Evolutionary conservation across 176 grass and related monocot species (phyloP), one percentile per base, ranked within the genome.

Genomic region (Metroxylon sagu): DNA sequence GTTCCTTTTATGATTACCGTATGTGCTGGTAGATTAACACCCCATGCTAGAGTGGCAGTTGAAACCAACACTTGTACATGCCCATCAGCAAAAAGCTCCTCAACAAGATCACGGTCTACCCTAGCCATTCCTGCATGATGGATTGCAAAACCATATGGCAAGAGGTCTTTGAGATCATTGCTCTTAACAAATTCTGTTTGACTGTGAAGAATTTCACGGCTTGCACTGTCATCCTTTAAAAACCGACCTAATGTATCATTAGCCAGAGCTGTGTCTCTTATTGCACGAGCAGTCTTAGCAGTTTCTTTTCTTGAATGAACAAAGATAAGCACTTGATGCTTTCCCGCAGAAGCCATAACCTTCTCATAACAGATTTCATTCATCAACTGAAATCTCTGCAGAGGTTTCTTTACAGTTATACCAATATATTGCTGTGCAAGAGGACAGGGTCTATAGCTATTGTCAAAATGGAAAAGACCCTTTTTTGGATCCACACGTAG

Each of bases 281-380:
- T 97, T 15, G 93, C 87, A 69, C 79, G 71, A 65, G 87, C 86
- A 75, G 93, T 97, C 83, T 97, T 97, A 2, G 76, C 72, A 8
- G 93, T 91, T 71, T 92, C 84, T 67, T 92, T 97, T 74, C 93
- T 97, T 31, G 87, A 97, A 66, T 97, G 93, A 64, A 97, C 93
- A 80, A 97, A 97, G 72, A 97, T 97, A 67, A 97, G 87, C 53
- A 92, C 81, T 74, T 97, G 87, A 49, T 97, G 87, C 66, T 97
- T 97, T 65, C 87, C 93, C 70, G 87, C 87, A n/a, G 84, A 57
- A 65, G 80, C 84, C 69, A 88, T 69, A 72, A 97, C 93, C 68
- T 97, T 97, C 50, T 91, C 81, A 50, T 97, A 97, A 59, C 93
- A 97, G 12, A 91, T 91, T 70, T 91, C 84, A 61, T 97, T 97